Conservation (phyloP, 306 rosid genomes). For the Astragalus glycyphyllos region DNA sequence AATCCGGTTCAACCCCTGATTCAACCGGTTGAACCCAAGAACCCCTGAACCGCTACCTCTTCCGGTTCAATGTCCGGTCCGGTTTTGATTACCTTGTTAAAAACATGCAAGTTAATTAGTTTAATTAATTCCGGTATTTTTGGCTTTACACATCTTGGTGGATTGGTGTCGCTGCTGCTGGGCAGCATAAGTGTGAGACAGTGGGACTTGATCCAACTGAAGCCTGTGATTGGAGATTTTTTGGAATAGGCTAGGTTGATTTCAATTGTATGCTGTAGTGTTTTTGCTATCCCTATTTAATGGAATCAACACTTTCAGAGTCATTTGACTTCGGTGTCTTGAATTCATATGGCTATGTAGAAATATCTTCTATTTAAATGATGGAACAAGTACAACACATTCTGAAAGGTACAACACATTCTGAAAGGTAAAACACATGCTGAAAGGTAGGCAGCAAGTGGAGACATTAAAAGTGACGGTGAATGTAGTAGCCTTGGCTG, state of each 20-base stretch:
- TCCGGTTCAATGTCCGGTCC: no score
- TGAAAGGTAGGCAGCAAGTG: neutral
- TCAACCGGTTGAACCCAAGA: no score
- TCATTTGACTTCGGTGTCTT: constrained; percentile 4
- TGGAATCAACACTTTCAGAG: neutral
- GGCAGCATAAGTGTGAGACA: neutral
- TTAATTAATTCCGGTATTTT: neutral
- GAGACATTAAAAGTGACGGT: constrained; percentile 21
- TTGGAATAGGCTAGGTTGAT: neutral
- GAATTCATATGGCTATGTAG: neutral
- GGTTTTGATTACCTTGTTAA: no score
- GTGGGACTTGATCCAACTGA: constrained; percentile 3
- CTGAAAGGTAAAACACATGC: neutral
- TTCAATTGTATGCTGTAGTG: neutral
- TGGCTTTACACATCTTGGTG: constrained; percentile 11
- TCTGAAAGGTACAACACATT: neutral
- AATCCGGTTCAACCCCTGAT: no score
- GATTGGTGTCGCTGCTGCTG: constrained; percentile 9
- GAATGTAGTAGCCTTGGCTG: neutral
- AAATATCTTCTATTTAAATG: constrained; percentile 3
- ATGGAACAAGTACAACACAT: neutral
- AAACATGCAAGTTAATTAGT: neutral
- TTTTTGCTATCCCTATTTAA: constrained; percentile 21
- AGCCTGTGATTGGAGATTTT: neutral
- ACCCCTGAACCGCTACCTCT: no score